These are phyloP conservation scores for Rubroshorea leprosula DNA, from an alignment of 345 rosid genomes.

Conservation along the genomic window DNA sequence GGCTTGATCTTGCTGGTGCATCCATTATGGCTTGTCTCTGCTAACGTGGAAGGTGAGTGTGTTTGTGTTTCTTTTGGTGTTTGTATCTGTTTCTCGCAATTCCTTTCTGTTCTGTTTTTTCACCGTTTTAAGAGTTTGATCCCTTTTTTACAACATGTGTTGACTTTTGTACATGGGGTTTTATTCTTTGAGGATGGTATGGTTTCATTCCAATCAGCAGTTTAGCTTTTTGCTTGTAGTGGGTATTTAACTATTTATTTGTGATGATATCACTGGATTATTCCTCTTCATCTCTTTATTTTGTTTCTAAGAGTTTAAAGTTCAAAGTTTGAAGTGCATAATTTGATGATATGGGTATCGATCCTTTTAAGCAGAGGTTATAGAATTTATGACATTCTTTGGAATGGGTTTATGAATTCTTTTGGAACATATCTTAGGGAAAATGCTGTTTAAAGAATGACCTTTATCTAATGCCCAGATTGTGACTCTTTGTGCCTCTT, in stretches of 20 bases:
- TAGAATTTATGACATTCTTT: conserved; percentile 15
- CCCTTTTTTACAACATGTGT: neutral
- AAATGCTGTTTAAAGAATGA: conserved; percentile 6
- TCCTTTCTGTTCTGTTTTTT: conserved; percentile 12
- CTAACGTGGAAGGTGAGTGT: conserved; percentile 80
- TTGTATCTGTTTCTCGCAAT: neutral
- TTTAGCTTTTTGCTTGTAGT: conserved; percentile 1
- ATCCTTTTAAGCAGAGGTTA: conserved; percentile 5
- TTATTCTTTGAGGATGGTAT: neutral
- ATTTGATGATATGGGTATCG: conserved; percentile 8
- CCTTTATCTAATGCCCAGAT: conserved; percentile 9
- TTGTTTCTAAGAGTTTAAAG: too few relatives aligned
- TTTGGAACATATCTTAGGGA: conserved; percentile 9
- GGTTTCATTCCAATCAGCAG: neutral
- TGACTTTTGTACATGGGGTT: conserved; percentile 8
- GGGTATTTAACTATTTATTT: neutral
- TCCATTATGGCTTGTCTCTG: conserved; percentile 47
- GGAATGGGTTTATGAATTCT: conserved; percentile 9
- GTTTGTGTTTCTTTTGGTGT: neutral
- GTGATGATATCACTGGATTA: neutral
- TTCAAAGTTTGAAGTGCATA: conserved; percentile 7
- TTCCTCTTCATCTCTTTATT: neutral
- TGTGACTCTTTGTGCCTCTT: conserved; percentile 8
- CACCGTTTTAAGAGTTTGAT: conserved; percentile 12
- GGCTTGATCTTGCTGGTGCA: conserved; percentile 46